Base-by-base conservation (phyloP, 2,329 filamentous ascomycete genomes). In the Aulographum hederae region DNA sequence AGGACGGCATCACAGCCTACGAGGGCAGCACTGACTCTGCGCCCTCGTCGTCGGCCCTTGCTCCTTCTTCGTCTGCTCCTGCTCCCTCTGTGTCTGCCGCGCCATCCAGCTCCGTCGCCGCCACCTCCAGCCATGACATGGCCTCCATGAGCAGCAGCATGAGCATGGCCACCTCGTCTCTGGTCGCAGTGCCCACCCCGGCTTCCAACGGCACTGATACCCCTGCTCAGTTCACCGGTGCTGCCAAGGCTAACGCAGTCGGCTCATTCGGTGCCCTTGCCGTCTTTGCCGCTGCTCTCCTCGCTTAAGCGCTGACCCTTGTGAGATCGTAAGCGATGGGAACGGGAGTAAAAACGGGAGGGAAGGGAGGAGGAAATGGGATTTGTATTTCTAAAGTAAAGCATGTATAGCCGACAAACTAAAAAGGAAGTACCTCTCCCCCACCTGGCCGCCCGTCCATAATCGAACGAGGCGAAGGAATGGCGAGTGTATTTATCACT, bases 1-100 rank as follows among this genome's bases (percentile, higher is more conserved):
- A 51, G 41, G 42, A 41, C 34, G 48, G 48, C 35, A 32, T 50
- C 25, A 40, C 45, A 30, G 43, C 37, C 31, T 51, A 43, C 37
- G 11, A 14, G 18, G 28, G 27, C 18, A 18, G 32, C 13, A 34
- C 16, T 18, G 17, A 16, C 21, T 33, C 32, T 18, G 32, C 32
- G 12, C 6, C 12, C 11, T 14, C 6, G 11, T 10, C 6, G 11
- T 28, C 31, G 3, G 16, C 31, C 14, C 15, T 16, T 2, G 32
- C 32, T 31, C 18, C 26, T 6, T 10, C 25, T 16, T 19, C 25
- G 18, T 19, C 25, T 10, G 5, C 30, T 17, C 6, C 18, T 10
- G 18, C 26, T 3, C 18, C 20, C 10, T 6, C 26, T n/a, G n/a
- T n/a, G n/a, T n/a, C n/a, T n/a, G n/a, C n/a, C 3, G 4, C 30